A percentile compares a stretch with the other conserved stretches of the same genome.
Evolutionary conservation across 164 flowering plant genomes (phyloP).

Genomic region (Santalum album): DNA sequence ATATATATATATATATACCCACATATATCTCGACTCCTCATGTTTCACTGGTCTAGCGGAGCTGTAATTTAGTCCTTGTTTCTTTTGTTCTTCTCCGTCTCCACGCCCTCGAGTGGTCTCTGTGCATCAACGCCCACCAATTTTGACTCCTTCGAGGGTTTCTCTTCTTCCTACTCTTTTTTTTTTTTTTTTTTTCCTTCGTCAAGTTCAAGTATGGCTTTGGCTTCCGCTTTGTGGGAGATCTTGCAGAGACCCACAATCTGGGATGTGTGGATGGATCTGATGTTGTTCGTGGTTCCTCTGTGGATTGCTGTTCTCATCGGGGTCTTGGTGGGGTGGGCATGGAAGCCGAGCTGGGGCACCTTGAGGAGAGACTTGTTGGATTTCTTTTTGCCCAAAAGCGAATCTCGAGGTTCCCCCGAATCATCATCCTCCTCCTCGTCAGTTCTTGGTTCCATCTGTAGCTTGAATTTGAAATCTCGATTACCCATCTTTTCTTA

Average conservation of each 20-base stretch:
- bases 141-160: conserved; percentile 42
- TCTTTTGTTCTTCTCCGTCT: too few species aligned
- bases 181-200: neutral
- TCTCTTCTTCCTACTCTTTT: neutral
- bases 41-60: too few species aligned
- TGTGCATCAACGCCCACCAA: conserved; percentile 18
- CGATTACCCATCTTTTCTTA: conserved; percentile 42
- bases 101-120: conserved; percentile 29
- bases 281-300: conserved; percentile 39
- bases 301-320: conserved; percentile 59
- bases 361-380: conserved; percentile 23
- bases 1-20: too few species aligned
- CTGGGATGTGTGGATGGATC: conserved; percentile 35
- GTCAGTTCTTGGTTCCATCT: conserved; percentile 13
- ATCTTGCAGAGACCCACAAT: conserved; percentile 39
- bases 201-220: conserved; percentile 27
- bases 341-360: conserved; percentile 84
- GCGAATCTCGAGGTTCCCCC: conserved; percentile 7
- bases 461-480: conserved; percentile 34
- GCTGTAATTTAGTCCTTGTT: too few species aligned
- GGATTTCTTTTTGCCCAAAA: conserved; percentile 13
- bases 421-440: neutral
- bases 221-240: conserved; percentile 36
- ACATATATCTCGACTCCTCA: too few species aligned
- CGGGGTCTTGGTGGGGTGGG: conserved; percentile 79